These are phyloP conservation scores for Blastobotrys persicus DNA, from an alignment of 1,139 yeast species.

Conservation along the genomic window DNA sequence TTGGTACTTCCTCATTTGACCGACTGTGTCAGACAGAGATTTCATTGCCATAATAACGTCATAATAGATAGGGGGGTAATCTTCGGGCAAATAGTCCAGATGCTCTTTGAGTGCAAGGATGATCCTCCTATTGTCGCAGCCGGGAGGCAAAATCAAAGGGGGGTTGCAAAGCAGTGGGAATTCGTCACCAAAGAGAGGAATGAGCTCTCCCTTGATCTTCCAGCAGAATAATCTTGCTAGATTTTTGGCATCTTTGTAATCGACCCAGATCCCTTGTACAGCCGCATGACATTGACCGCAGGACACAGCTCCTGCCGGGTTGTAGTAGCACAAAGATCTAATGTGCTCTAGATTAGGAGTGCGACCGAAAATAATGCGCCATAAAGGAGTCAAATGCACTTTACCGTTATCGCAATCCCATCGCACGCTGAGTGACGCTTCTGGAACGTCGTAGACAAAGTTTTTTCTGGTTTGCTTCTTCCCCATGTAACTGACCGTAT, in stretches of 20 bases:
- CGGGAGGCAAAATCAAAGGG: no score
- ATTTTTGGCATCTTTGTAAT: not conserved
- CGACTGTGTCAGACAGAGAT: no score
- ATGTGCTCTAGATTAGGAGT: not conserved
- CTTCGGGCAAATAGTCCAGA: no score
- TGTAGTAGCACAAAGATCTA: not conserved
- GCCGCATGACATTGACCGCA: not conserved
- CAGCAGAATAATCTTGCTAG: not conserved
- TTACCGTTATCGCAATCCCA: not conserved
- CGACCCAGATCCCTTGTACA: not conserved
- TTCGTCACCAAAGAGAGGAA: not conserved
- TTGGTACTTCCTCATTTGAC: no score
- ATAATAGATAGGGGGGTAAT: no score
- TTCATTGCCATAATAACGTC: no score
- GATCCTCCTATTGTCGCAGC: no score
- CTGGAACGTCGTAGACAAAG: not conserved
- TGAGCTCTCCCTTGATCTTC: not conserved
- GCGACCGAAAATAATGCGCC: not conserved
- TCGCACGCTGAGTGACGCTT: not conserved
- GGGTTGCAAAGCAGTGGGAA: no score
- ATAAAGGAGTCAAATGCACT: slow-evolving; percentile 1
- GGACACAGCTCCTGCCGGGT: not conserved
- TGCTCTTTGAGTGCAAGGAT: no score
- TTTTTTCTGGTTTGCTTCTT: no score
- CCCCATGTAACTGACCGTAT: no score